Evolutionary conservation across 1,284 basidiomycete genomes (phyloP), one percentile per base, ranked within the genome.

Genomic region (Malassezia equina): DNA sequence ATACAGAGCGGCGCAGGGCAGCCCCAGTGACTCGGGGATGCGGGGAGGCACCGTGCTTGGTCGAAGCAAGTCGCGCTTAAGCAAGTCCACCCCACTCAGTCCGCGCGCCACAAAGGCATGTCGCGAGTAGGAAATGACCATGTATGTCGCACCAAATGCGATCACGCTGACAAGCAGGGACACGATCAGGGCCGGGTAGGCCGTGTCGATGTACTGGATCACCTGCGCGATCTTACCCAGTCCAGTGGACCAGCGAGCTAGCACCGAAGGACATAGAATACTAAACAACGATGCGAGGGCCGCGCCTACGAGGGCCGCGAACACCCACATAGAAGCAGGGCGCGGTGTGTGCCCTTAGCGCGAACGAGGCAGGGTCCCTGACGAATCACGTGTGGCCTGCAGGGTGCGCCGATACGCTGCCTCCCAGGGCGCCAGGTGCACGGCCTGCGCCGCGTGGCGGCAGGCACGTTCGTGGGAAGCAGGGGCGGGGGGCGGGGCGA

Each of bases 1-100:
- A 75, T 96, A 96, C 52, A 91, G 80, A 1, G 85, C 82, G 1
- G 91, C 90, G 63, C 86, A 86, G 41, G 94, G 85, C 39, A 96
- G 82, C 1, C 94, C 93, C 58, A 87, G 81, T 60, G 87, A 88
- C 78, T 99, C 94, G 31, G 94, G 91, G 67, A 91, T 95, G 67
- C 33, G 32, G 0, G 52, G 40, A 45, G 34, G 39, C 28, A 41
- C 21, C 7, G 4, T 3, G 17, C 3, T 23, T 1, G 17, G 25
- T 8, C 28, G 49, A 1, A 19, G 44, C 3, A 34, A 19, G 11
- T 44, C 48, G 21, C 51, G 45, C 52, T 74, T 74, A 31, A 74
- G 64, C 47, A 74, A 45, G 39, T 74, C 71, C 17, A 60, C 36
- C 13, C 71, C 71, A 21, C 60, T 55, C 51, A 74, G 68, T 0